Base-by-base conservation (phyloP, 2,329 filamentous ascomycete genomes). In the Fusarium avenaceum region DNA sequence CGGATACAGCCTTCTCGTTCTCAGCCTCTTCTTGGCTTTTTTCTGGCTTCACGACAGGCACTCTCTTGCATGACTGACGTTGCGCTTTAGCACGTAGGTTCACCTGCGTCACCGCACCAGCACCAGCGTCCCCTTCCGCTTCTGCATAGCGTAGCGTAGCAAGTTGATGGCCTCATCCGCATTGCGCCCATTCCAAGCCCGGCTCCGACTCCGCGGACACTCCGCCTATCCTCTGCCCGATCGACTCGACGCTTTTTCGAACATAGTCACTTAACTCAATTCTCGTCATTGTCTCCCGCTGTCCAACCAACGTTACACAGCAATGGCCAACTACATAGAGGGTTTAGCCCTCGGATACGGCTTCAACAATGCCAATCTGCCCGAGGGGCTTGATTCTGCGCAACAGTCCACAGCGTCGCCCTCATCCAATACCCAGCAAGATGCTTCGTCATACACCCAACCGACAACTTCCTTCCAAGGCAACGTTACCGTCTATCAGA, bases 401-500 rank as follows among this genome's bases (percentile, higher is more conserved):
- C 63, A 63, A 39, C 71, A 65, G 59, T 65, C 58, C 69, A 63
- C 64, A 50, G 42, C 63, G 24, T 71, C 73, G 32, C 72, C 75
- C 28, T 64, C 71, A 40, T 72, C 75, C 44, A 69, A 69, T 33
- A n/a, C 49, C 28, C 67, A 65, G 13, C 71, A 73, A 35, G 64
- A 75, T 32, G 24, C 56, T 44, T 60, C 59, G 43, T 60, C 42
- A 48, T 64, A 60, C 48, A 50, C 64, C 57, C 63, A 60, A 22
- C 53, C 66, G 30, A 57, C 66, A 22, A 57, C 65, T 43, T 70
- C 73, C 17, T 70, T 73, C n/a, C 67, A 75, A 22, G 73, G 69
- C 60, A 78, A 77, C 63, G 77, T 79, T 63, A 80, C 79, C 50
- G 73, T 80, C 47, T 80, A 80, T 66, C 78, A 79, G 52, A 80